Evolutionary conservation across 495 filamentous ascomycete species (phyloP).

Genomic region (Podospora conica): DNA sequence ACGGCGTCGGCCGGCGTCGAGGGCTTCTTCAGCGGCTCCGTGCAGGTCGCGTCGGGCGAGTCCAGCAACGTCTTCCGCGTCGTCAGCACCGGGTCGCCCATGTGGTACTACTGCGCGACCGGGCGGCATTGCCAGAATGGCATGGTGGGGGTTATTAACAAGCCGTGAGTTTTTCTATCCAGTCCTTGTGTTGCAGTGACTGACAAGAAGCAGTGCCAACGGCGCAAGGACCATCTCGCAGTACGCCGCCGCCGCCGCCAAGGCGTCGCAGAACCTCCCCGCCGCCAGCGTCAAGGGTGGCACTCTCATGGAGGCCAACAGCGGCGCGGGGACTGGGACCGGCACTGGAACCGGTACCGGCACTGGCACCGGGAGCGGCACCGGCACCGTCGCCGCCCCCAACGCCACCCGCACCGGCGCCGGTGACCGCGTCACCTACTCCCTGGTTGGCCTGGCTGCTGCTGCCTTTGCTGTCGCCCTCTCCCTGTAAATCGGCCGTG

Average conservation of each 20-base stretch:
- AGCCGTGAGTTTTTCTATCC: slow-evolving; percentile 5
- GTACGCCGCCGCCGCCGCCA: not conserved
- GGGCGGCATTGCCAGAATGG: slow-evolving; percentile 18
- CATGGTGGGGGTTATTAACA: slow-evolving; percentile 21
- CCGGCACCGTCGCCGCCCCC: not conserved
- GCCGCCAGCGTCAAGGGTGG: slow-evolving; percentile 1
- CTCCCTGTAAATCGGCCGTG: not conserved
- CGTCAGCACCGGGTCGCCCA: slow-evolving; percentile 12
- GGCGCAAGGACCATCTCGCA: not conserved
- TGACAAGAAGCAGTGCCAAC: not conserved
- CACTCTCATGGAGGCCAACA: not conserved
- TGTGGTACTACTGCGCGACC: slow-evolving; percentile 22
- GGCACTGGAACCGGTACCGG: not conserved
- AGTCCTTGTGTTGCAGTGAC: not conserved
- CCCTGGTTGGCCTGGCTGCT: not conserved
- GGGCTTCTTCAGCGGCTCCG: slow-evolving; percentile 3
- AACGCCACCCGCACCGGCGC: not conserved
- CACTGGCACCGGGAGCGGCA: not conserved
- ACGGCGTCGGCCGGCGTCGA: not conserved
- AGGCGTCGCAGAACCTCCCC: not conserved
- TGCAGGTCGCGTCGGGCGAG: not conserved
- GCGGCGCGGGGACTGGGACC: not conserved
- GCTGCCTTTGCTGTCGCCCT: not conserved
- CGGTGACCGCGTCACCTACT: not conserved
- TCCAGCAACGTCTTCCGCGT: slow-evolving; percentile 7